These are phyloP conservation scores for Serendipita indica DNA, from an alignment of 768 basidiomycete genomes.

Conservation along the genomic window DNA sequence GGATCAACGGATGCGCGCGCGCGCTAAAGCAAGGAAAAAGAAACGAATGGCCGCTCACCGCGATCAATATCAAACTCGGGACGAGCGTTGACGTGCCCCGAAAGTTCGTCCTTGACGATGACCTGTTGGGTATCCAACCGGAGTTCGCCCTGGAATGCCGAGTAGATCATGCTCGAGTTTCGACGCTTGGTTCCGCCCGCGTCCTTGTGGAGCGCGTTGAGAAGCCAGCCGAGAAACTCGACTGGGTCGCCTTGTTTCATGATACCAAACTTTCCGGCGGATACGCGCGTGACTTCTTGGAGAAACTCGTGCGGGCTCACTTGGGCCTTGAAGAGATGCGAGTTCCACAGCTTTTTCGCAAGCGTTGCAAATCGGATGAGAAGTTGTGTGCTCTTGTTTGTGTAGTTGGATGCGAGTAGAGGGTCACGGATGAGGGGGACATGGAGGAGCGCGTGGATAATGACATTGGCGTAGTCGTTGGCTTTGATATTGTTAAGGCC, in stretches of 20 bases:
- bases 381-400: constrained; percentile 69
- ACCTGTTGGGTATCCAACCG: constrained; percentile 90
- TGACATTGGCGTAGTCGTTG: constrained; percentile 96
- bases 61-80: constrained; percentile 90
- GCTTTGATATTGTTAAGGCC: constrained; percentile 96
- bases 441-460: constrained; percentile 87
- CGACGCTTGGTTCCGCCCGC: constrained; percentile 87
- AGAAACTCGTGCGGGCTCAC: constrained; percentile 98
- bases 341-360: constrained; percentile 93
- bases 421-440: constrained; percentile 80
- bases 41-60: constrained; percentile 37
- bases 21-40: background rate
- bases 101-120: constrained; percentile 61
- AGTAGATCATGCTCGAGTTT: constrained; percentile 84
- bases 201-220: constrained; percentile 87
- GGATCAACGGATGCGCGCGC: background rate
- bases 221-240: constrained; percentile 89
- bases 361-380: constrained; percentile 75
- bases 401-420: constrained; percentile 58
- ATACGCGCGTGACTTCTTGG: constrained; percentile 87
- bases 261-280: constrained; percentile 78
- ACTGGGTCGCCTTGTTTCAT: constrained; percentile 93
- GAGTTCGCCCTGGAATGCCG: constrained; percentile 87
- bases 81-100: constrained; percentile 44
- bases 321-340: constrained; percentile 90